Percentiles rank a stretch among this genome's conserved stretches.
Conservation (phyloP, 768 basidiomycete species). For the Cantharellus anzutake region DNA sequence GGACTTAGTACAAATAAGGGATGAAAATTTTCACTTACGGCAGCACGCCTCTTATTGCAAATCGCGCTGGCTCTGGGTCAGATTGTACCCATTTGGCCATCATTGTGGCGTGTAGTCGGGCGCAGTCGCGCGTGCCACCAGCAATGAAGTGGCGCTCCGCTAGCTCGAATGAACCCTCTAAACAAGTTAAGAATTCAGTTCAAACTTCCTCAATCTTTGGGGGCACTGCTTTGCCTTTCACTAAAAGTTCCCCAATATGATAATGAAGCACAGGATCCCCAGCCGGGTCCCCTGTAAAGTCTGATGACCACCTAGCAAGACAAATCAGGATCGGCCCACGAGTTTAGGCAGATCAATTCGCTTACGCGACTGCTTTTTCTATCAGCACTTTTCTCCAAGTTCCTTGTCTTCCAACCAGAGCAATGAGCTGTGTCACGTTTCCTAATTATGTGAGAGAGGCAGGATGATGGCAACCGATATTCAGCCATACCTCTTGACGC, state of each 20-base stretch:
- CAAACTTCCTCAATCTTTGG: background rate
- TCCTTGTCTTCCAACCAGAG: conserved; percentile 57
- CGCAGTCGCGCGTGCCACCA: conserved; percentile 78
- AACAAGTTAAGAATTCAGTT: background rate
- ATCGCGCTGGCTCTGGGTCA: conserved; percentile 41
- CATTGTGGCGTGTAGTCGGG: conserved; percentile 68
- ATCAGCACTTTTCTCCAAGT: conserved; percentile 84
- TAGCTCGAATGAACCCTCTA: conserved; percentile 54
- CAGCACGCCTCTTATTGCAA: conserved; percentile 69
- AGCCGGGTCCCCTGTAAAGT: conserved; percentile 54
- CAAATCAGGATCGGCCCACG: background rate
- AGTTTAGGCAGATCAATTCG: conserved; percentile 9
- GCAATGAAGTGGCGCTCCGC: conserved; percentile 75
- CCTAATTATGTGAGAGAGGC: conserved; percentile 25
- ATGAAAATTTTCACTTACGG: conserved; percentile 35
- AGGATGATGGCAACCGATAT: background rate
- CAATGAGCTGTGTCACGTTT: conserved; percentile 79
- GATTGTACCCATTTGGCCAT: conserved; percentile 54
- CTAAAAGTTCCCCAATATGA: conserved; percentile 75
- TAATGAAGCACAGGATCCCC: conserved; percentile 81
- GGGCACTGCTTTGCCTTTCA: conserved; percentile 38
- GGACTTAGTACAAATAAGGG: background rate
- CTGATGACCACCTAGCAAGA: conserved; percentile 59
- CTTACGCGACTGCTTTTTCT: conserved; percentile 67
- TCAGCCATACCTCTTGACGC: conserved; percentile 54